phyloP scores from a whole-genome alignment of 2,329 filamentous ascomycete genomes.

The Aspergillus alliaceus region DNA sequence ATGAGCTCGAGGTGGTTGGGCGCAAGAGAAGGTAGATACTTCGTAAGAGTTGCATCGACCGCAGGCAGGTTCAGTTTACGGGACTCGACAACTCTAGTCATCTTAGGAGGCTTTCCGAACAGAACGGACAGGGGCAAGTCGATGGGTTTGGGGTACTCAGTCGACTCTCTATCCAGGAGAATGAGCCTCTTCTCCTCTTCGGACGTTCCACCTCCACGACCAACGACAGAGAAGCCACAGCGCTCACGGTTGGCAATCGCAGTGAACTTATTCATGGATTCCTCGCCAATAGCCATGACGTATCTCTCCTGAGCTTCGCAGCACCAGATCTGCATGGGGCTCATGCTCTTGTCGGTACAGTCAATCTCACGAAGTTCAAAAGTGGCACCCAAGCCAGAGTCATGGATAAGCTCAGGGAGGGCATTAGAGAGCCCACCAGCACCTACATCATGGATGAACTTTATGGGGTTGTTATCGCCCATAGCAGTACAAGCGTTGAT shows the following conservation, averaged over 20 bases:
- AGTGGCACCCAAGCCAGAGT: constrained; percentile 83
- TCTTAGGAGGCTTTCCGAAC: constrained; percentile 83
- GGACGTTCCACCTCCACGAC: constrained; percentile 66
- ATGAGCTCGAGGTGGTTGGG: constrained; percentile 48
- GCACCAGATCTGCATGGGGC: constrained; percentile 95
- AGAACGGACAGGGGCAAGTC: constrained; percentile 85
- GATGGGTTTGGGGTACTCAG: constrained; percentile 73
- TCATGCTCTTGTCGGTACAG: constrained; percentile 87
- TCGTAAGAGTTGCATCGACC: constrained; percentile 74
- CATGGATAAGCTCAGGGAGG: constrained; percentile 84
- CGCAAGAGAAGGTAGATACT: constrained; percentile 61
- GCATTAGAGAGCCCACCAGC: constrained; percentile 85
- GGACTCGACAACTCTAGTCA: constrained; percentile 72
- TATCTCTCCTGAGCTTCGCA: constrained; percentile 97
- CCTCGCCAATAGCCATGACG: constrained; percentile 81
- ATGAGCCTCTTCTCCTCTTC: constrained; percentile 72
- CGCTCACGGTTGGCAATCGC: constrained; percentile 76
- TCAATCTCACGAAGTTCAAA: constrained; percentile 96
- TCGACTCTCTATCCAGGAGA: constrained; percentile 77
- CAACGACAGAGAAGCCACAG: constrained; percentile 90
- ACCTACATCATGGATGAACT: constrained; percentile 96
- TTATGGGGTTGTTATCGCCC: constrained; percentile 82
- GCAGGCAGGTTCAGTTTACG: constrained; percentile 65
- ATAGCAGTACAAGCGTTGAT: constrained; percentile 91
- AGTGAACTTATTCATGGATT: constrained; percentile 71